Evolutionary conservation across 139 green algal genomes (phyloP).

Genomic region (Tetratostichococcus sp.): DNA sequence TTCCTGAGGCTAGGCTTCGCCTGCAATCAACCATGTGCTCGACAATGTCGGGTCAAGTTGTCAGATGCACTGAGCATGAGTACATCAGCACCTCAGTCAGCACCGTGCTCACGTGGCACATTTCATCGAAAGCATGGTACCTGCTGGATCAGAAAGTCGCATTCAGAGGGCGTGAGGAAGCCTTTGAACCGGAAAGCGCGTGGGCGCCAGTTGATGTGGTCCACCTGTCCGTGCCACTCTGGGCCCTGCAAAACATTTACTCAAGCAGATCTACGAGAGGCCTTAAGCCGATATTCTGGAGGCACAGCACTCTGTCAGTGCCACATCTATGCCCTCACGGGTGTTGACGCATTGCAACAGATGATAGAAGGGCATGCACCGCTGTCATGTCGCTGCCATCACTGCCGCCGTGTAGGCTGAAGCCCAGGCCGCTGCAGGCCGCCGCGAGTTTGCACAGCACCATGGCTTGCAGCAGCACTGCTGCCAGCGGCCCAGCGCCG

Average conservation of each 20-base stretch:
- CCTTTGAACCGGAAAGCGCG: slow-evolving; percentile 43
- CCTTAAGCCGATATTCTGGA: too few species aligned
- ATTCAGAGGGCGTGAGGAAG: slow-evolving; percentile 52
- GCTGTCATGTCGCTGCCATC: background rate
- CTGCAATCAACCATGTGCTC: background rate
- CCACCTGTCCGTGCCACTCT: slow-evolving; percentile 41
- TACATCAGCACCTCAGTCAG: too few species aligned
- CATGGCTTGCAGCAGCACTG: background rate
- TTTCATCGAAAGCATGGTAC: too few species aligned
- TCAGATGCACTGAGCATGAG: too few species aligned
- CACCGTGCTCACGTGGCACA: too few species aligned
- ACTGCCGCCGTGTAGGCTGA: background rate
- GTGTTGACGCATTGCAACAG: too few species aligned
- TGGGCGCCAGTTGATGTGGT: slow-evolving; percentile 41
- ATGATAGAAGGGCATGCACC: too few species aligned
- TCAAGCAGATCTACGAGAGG: too few species aligned
- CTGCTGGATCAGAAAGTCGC: slow-evolving; percentile 44
- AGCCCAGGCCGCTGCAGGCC: background rate
- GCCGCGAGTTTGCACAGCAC: background rate
- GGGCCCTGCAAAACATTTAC: too few species aligned
- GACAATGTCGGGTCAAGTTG: background rate
- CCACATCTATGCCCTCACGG: too few species aligned
- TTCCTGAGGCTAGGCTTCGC: background rate
- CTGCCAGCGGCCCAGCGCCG: too few species aligned
- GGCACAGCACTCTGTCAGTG: too few species aligned